A percentile compares a stretch with the other conserved stretches of the same genome.
These are phyloP conservation scores for Bipolaris cookei DNA, from an alignment of 2,329 filamentous ascomycete genomes.

Conservation along the genomic window DNA sequence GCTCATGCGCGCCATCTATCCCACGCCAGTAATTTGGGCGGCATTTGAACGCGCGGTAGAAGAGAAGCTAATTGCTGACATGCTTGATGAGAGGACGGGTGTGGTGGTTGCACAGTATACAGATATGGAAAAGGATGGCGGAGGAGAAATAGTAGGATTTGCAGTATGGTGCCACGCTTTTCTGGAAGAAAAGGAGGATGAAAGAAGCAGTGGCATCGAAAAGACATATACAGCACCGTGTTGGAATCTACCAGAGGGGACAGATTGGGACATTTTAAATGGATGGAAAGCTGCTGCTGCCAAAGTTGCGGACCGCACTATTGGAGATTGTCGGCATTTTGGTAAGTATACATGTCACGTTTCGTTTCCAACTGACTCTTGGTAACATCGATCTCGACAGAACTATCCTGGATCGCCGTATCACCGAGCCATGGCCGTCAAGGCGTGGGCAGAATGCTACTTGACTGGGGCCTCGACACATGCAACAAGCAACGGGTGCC, in stretches of 20 bases:
- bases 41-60: conserved; percentile 9
- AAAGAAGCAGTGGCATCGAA: neutral
- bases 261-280: conserved; percentile 10
- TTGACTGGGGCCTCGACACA: conserved; percentile 10
- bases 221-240: conserved; percentile 1
- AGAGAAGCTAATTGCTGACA: conserved; percentile 9
- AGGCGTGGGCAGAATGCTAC: conserved; percentile 8
- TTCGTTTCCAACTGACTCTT: neutral
- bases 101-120: conserved; percentile 6
- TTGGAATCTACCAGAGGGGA: conserved; percentile 13
- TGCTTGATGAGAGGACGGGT: conserved; percentile 8
- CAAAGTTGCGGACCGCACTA: conserved; percentile 1
- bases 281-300: conserved; percentile 10
- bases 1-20: conserved; percentile 17
- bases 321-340: conserved; percentile 12
- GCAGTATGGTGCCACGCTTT: conserved; percentile 13
- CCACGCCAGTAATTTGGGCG: conserved; percentile 9
- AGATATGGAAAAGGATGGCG: neutral
- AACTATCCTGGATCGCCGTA: conserved; percentile 15
- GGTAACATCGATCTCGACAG: neutral
- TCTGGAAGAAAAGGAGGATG: neutral
- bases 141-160: conserved; percentile 6
- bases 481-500: conserved; percentile 3
- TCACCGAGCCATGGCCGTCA: conserved; percentile 6
- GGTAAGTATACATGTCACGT: conserved; percentile 1